phyloP scores from a whole-genome alignment of 148 eudicot genomes.

The Limonium bicolor region DNA sequence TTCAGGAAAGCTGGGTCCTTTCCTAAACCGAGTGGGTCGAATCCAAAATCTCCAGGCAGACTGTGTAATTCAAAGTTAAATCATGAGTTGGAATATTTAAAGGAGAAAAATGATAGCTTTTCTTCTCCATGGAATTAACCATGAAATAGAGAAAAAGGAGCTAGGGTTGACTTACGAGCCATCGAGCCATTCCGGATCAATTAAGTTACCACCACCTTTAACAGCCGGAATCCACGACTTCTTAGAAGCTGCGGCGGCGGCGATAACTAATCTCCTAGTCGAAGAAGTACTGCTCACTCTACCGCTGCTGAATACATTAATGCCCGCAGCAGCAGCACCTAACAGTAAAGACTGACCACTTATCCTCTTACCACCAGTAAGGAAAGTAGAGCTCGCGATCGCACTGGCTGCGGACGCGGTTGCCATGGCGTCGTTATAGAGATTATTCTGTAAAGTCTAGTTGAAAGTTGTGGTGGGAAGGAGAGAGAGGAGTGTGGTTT shows the following conservation, averaged over 20 bases:
- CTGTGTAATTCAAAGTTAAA: slow-evolving; percentile 26
- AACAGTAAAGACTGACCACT: slow-evolving; percentile 19
- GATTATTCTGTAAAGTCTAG: neutral
- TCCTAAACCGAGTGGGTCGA: slow-evolving; percentile 94
- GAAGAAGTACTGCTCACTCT: slow-evolving; percentile 4
- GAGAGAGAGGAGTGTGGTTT: neutral
- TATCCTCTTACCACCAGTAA: slow-evolving; percentile 46
- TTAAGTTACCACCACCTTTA: slow-evolving; percentile 60
- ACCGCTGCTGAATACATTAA: slow-evolving; percentile 10
- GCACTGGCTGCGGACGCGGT: slow-evolving; percentile 54
- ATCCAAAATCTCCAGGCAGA: slow-evolving; percentile 91
- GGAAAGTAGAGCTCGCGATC: slow-evolving; percentile 50
- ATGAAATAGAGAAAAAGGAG: neutral
- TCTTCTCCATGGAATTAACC: neutral
- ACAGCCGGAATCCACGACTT: slow-evolving; percentile 93
- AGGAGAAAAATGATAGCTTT: neutral
- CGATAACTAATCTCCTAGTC: slow-evolving; percentile 34
- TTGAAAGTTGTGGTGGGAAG: neutral
- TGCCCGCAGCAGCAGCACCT: too few species aligned
- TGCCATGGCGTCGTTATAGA: slow-evolving; percentile 4
- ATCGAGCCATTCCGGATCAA: slow-evolving; percentile 99
- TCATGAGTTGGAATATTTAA: neutral
- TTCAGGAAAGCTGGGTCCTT: slow-evolving; percentile 95
- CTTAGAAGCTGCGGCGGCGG: slow-evolving; percentile 48
- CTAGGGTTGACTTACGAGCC: slow-evolving; percentile 60